Evolutionary conservation across 192 early-diverging fungal species (phyloP), one percentile per base, ranked within the genome.

Genomic region (Entomortierella parvispora): DNA sequence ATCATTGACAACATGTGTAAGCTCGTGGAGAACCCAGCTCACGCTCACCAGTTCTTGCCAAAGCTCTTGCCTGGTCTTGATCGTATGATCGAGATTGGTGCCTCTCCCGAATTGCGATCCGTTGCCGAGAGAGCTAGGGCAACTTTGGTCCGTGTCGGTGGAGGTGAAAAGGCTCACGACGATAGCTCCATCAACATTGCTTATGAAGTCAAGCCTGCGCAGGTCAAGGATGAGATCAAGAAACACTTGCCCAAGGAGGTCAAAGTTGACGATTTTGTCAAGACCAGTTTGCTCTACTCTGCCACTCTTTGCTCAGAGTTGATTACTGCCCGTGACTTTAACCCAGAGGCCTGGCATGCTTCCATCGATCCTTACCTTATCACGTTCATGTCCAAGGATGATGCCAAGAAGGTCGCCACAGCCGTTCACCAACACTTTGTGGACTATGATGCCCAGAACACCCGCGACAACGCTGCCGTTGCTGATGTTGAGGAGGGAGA

Each of bases 1-100:
- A 92, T 93, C 69, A 92, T 93, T 65, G 90, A 93, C 85, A 93
- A 93, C 85, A 93, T 93, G 92, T 92, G 89, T 79, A 93, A 93
- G 85, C 84, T 93, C 33, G 91, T 93, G 60, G 90, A 92, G 71
- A 85, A 93, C 81, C 91, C 92, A 47, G 82, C 85, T 58, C 87
- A 91, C 46, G 90, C 90, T 37, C 85, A 86, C 70, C 91, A 89
- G 58, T 93, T 93, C 88, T 80, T 93, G 79, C 90, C 90, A 48
- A 70, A 84, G 26, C 82, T 93, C 17, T 76, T 93, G 56, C 92
- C 92, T 40, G 89, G 87, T 74, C 74, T 93, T 56, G 88, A 93
- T 32, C 85, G 88, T 64, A 86, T 90, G 58, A 84, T 90, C 57
- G 90, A 93, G 56, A 83, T 89, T n/a, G 85, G 83, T 48, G 86